Base-by-base conservation (phyloP, 2,329 filamentous ascomycete genomes). In the Cordyceps cicadae region DNA sequence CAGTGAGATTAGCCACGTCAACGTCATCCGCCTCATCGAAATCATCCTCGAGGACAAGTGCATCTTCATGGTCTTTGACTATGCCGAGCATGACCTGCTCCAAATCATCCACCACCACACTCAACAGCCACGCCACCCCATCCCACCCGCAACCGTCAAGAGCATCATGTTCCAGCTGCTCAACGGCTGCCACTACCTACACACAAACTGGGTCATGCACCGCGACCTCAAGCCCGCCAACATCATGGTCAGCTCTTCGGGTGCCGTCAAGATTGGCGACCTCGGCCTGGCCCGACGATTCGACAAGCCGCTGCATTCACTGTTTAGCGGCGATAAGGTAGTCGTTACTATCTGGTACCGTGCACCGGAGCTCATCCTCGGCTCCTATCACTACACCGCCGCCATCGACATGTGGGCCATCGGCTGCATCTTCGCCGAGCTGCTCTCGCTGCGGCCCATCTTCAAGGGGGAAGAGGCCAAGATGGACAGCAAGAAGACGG, bases 341-440 rank as follows among this genome's bases (percentile, higher is more conserved):
- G 94, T 99, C 57, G 94, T 99, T 15, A 99, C 94, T 0, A 99
- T 99, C 64, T 99, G 94, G 94, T 99, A 99, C 70, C 90, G 94
- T 24, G 94, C 94, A 0, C 94, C 94, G 0, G 94, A 99, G 73
- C 81, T 99, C 4, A 84, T 99, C 1, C 84, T 99, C 3, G 94
- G 94, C 2, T 91, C 88, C 54, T 84, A 90, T n/a, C 94, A 99
- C 73, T 99, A 99, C 76, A 97, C 94, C 0, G 92, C 94, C 0
- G 93, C 94, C 24, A 91, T 99, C 65, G 94, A 99, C 72, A 86
- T 97, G 74, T 99, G 94, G 94, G 94, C 94, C 3, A 87, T 99
- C 0, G 94, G 94, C 0, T 99, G 94, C 73, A 99, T 99, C 69
- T 97, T 99, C 70, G 94, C 94, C 2, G 94, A 99, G 72, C 79